Percentiles rank a stretch among this genome's conserved stretches.
phyloP scores from a whole-genome alignment of 2,329 filamentous ascomycete species.

The Alternaria alternata region DNA sequence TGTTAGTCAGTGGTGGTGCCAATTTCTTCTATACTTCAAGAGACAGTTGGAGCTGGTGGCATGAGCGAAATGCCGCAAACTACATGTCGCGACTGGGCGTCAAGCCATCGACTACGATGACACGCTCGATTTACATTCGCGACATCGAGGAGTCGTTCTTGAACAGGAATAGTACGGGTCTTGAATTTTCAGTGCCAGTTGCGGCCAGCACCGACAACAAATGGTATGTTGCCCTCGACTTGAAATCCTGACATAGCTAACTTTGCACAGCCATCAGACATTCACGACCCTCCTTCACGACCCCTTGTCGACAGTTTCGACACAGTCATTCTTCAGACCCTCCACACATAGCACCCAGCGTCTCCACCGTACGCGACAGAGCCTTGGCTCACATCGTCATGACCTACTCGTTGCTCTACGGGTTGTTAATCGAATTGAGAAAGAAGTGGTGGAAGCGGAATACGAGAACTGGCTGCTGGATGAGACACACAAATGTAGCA shows the following conservation, averaged over 20 bases:
- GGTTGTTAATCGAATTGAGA: slow-evolving; percentile 87
- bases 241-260: slow-evolving; percentile 12
- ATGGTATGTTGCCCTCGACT: slow-evolving; percentile 29
- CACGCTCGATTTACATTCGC: slow-evolving; percentile 80
- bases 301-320: slow-evolving; percentile 25
- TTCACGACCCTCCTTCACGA: slow-evolving; percentile 48
- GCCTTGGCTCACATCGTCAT: slow-evolving; percentile 83
- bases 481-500: slow-evolving; percentile 78
- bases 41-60: slow-evolving; percentile 81
- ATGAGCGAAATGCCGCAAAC: slow-evolving; percentile 77
- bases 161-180: slow-evolving; percentile 45
- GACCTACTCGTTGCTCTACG: slow-evolving; percentile 90
- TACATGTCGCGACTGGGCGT: slow-evolving; percentile 88
- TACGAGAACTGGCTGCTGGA: slow-evolving; percentile 92
- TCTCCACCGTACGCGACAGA: slow-evolving; percentile 80
- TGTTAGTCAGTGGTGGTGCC: slow-evolving; percentile 72
- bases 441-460: slow-evolving; percentile 83
- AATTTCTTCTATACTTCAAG: slow-evolving; percentile 80
- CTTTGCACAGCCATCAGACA: slow-evolving; percentile 41
- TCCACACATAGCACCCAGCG: slow-evolving; percentile 55
- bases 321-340: slow-evolving; percentile 31
- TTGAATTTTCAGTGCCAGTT: slow-evolving; percentile 28
- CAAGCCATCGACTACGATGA: slow-evolving; percentile 80
- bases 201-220: slow-evolving; percentile 30
- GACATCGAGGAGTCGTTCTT: slow-evolving; percentile 75